Evolutionary conservation across 257 asterid genomes (phyloP).

Genomic region (Galeopsis tetrahit): DNA sequence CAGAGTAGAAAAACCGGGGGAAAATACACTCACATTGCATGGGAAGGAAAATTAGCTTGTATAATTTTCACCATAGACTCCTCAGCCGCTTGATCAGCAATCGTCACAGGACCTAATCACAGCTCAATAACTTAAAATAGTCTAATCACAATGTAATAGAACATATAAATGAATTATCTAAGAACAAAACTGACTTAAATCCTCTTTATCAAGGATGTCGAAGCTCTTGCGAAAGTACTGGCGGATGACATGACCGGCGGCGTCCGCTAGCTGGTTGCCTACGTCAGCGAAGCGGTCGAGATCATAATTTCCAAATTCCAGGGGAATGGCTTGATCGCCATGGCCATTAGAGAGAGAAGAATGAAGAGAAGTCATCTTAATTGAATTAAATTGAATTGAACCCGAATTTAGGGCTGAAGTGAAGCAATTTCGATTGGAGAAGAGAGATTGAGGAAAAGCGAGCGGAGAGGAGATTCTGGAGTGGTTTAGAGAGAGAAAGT

Average conservation of each 20-base stretch:
- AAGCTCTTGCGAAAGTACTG: conserved; percentile 81
- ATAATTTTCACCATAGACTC: conserved; percentile 85
- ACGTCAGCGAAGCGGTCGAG: conserved; percentile 66
- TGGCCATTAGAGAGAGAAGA: conserved; percentile 39
- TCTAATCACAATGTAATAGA: neutral
- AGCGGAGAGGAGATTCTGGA: conserved; percentile 32
- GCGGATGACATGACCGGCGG: conserved; percentile 87
- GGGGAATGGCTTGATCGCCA: conserved; percentile 35
- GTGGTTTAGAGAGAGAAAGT: conserved; percentile 43
- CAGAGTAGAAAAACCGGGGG: neutral
- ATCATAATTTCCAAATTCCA: conserved; percentile 47
- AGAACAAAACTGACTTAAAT: conserved; percentile 57
- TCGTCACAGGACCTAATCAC: conserved; percentile 87
- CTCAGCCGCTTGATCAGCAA: conserved; percentile 95
- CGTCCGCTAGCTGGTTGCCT: conserved; percentile 80
- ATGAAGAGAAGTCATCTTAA: conserved; percentile 40
- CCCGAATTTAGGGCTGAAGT: conserved; percentile 26
- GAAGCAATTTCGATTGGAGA: conserved; percentile 21
- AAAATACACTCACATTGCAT: conserved; percentile 68
- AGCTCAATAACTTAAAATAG: conserved; percentile 21
- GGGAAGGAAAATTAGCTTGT: conserved; percentile 71
- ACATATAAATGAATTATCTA: neutral
- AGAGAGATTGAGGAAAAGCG: conserved; percentile 31
- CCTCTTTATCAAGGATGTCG: conserved; percentile 76
- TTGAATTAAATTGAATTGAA: conserved; percentile 28